Percentiles rank a stretch among this genome's conserved stretches.
Evolutionary conservation across 2,329 filamentous ascomycete genomes (phyloP).

Genomic region (Trichoderma sp.): DNA sequence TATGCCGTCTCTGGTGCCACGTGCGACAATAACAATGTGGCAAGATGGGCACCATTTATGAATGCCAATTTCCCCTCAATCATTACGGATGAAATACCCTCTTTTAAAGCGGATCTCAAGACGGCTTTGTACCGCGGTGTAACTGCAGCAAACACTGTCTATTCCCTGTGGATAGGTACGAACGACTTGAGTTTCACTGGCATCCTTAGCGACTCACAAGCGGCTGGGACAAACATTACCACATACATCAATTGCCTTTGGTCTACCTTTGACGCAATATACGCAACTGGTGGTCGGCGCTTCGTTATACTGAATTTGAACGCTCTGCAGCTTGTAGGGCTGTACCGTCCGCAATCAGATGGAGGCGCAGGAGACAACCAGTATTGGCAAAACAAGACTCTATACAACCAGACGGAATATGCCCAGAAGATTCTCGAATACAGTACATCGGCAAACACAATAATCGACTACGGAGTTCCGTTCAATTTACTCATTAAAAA

Average conservation of each 20-base stretch:
- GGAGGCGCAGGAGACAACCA: conserved; percentile 24
- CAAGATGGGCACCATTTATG: conserved; percentile 48
- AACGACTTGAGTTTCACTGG: conserved; percentile 69
- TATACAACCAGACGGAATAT: conserved; percentile 47
- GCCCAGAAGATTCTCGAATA: conserved; percentile 46
- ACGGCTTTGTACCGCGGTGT: conserved; percentile 40
- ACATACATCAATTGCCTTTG: conserved; percentile 69
- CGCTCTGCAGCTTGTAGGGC: conserved; percentile 62
- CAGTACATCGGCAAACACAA: conserved; percentile 46
- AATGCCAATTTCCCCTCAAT: conserved; percentile 59
- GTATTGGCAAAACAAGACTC: conserved; percentile 46
- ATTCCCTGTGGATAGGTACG: conserved; percentile 76
- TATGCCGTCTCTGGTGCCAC: conserved; percentile 72
- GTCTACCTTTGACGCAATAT: conserved; percentile 58
- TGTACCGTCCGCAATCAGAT: conserved; percentile 47
- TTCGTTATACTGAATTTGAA: conserved; percentile 70
- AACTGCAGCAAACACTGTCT: conserved; percentile 60
- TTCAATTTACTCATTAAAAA: conserved; percentile 42
- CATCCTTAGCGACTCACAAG: conserved; percentile 64
- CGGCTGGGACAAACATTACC: conserved; percentile 54
- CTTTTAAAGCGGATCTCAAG: conserved; percentile 51
- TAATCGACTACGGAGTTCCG: conserved; percentile 48
- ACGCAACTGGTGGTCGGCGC: conserved; percentile 62
- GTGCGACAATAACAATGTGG: conserved; percentile 66
- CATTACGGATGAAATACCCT: conserved; percentile 57